Percentiles rank a stretch among this genome's conserved stretches.
phyloP scores from a whole-genome alignment of 192 early-diverging fungal species.

The Podila horticola region DNA sequence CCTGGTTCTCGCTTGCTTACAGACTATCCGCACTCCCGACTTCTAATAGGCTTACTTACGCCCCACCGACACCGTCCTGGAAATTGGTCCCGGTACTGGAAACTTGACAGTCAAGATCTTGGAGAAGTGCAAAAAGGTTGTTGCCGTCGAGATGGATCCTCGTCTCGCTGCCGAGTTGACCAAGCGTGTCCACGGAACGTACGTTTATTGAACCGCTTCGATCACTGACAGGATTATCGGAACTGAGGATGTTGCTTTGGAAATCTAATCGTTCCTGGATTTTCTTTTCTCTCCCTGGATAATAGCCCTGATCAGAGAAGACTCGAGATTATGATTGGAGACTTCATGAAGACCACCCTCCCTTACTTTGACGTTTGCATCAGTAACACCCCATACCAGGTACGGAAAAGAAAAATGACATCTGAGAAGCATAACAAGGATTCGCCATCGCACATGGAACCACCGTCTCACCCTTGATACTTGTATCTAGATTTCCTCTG shows the following conservation, averaged over 20 bases:
- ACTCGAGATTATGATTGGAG: conserved; percentile 96
- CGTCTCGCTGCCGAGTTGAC: conserved; percentile 95
- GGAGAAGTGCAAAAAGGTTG: conserved; percentile 91
- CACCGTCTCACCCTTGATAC: neutral
- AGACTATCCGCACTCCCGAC: neutral
- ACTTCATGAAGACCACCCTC: conserved; percentile 96
- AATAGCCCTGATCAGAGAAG: conserved; percentile 78
- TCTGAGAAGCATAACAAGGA: neutral
- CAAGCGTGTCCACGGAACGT: conserved; percentile 97
- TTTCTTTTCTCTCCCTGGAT: neutral
- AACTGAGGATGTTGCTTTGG: conserved; percentile 3
- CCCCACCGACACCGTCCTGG: conserved; percentile 82
- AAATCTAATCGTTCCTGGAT: conserved; percentile 7
- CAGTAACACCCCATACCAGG: conserved; percentile 97
- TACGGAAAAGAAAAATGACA: neutral
- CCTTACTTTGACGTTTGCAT: conserved; percentile 99
- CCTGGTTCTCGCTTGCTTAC: no score
- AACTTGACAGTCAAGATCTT: conserved; percentile 97
- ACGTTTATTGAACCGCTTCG: conserved; percentile 10
- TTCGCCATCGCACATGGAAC: neutral
- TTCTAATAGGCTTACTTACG: conserved; percentile 57
- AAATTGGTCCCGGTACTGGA: conserved; percentile 99
- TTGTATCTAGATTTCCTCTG: conserved; percentile 86
- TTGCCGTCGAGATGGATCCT: conserved; percentile 97
- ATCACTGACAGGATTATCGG: no score